Base-by-base conservation (phyloP, 805 yeast genomes). In the Saturnispora bothae region DNA sequence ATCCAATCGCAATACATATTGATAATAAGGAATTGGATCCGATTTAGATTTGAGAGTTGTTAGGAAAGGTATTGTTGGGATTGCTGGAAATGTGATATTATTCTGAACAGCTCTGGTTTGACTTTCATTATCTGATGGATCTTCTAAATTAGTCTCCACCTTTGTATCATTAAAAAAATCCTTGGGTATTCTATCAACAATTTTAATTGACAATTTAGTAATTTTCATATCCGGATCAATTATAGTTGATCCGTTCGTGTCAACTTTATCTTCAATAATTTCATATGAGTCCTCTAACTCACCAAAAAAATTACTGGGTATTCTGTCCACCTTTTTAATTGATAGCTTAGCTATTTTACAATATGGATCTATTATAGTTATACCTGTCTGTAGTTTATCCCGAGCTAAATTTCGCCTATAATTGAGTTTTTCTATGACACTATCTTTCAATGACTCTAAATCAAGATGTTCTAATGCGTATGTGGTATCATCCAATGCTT, bases 51-150 rank as follows among this genome's bases (percentile, higher is more conserved):
- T 22, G 30, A 70, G 43, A 54, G 73, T 59, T 53, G 43, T 65
- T 47, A 60, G 65, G 63, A 55, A 57, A 12, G 66, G 62, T 20
- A 69, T 60, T 7, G 73, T 66, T 28, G 79, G 80, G 0, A 56
- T 53, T 7, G 65, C 62, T 3, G 78, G 76, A 4, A 60, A 64
- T 36, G 61, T 12, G 6, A 15, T 27, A n/a, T 28, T 14, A 28
- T 28, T 13, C 8, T 6, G 12, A 10, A 26, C 6, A 10, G 13
- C 12, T 8, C 7, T 10, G 6, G 12, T 10, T 6, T 10, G 6
- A 12, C 7, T 10, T 26, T 26, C 28, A 10, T 26, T 26, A 7
- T 7, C 12, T 26, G 28, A 12, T 10, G 12, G 12, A 22, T 22
- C 10, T n/a, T 5, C 28, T 10, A 26, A 26, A 28, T 28, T 13